Percentiles rank a stretch among this genome's conserved stretches.
Evolutionary conservation across 306 rosid genomes (phyloP).

Genomic region (Gastrolobium villosum): DNA sequence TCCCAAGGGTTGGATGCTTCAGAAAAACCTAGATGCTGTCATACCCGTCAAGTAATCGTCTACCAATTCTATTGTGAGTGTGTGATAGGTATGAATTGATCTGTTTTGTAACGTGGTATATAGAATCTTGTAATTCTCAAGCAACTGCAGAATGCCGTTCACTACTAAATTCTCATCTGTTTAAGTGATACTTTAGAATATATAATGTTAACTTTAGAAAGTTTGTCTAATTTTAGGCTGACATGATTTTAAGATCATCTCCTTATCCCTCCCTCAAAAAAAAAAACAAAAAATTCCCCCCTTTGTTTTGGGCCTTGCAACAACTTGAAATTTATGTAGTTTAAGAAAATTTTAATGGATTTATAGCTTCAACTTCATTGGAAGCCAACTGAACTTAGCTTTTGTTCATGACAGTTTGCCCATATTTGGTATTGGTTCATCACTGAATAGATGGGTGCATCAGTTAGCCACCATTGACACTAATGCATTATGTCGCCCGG

Average conservation of each 20-base stretch:
- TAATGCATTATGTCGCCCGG: slow-evolving; percentile 44
- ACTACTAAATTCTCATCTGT: slow-evolving; percentile 36
- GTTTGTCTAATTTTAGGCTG: slow-evolving; percentile 31
- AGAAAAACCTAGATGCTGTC: slow-evolving; percentile 75
- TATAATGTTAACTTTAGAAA: slow-evolving; percentile 39
- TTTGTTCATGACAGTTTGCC: slow-evolving; percentile 56
- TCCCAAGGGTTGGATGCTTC: slow-evolving; percentile 91
- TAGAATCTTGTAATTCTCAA: slow-evolving; percentile 44
- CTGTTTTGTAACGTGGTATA: slow-evolving; percentile 45
- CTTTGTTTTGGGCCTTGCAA: slow-evolving; percentile 19
- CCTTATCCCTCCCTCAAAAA: background rate
- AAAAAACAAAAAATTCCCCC: background rate
- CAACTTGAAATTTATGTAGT: slow-evolving; percentile 35
- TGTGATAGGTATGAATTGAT: slow-evolving; percentile 66
- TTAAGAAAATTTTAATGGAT: slow-evolving; percentile 11
- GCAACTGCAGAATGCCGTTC: slow-evolving; percentile 32
- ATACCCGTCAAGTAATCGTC: slow-evolving; percentile 66
- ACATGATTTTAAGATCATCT: slow-evolving; percentile 15
- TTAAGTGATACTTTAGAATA: slow-evolving; percentile 36
- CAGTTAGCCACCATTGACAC: slow-evolving; percentile 47
- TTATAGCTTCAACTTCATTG: slow-evolving; percentile 21
- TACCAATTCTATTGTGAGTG: slow-evolving; percentile 54
- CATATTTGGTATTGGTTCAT: slow-evolving; percentile 46
- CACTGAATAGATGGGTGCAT: slow-evolving; percentile 50
- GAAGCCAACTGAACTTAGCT: slow-evolving; percentile 27